These are phyloP conservation scores for Aspergillus avenaceus DNA, from an alignment of 495 filamentous ascomycete genomes.

Conservation along the genomic window DNA sequence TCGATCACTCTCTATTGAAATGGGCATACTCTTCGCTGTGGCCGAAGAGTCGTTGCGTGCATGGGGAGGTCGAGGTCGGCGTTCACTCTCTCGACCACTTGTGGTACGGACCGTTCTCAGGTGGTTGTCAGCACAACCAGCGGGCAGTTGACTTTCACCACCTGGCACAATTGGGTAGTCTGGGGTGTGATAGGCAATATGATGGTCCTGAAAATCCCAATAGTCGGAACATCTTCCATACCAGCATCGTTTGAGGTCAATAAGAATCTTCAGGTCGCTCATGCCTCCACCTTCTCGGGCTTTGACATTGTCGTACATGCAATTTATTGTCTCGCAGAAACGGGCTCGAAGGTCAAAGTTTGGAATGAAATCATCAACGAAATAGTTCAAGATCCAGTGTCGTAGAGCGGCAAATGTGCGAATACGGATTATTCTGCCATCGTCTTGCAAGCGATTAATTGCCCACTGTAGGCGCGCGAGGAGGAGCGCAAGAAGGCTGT, in stretches of 20 bases:
- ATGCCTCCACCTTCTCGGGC: constrained; percentile 49
- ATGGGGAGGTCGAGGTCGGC: constrained; percentile 23
- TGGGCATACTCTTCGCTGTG: constrained; percentile 41
- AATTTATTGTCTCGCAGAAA: constrained; percentile 81
- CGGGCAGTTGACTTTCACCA: constrained; percentile 38
- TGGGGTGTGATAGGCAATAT: constrained; percentile 46
- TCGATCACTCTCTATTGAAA: constrained; percentile 49
- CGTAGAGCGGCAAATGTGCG: constrained; percentile 93
- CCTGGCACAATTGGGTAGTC: constrained; percentile 75
- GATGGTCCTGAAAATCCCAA: constrained; percentile 72
- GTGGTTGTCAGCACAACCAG: constrained; percentile 11
- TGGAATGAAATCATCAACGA: constrained; percentile 90
- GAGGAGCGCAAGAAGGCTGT: constrained; percentile 75
- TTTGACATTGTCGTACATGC: constrained; percentile 60
- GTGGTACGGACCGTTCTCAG: constrained; percentile 9
- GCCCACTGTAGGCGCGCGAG: constrained; percentile 87
- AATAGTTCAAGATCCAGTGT: constrained; percentile 99
- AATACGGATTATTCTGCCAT: constrained; percentile 86
- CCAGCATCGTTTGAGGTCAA: constrained; percentile 97
- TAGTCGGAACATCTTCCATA: constrained; percentile 82
- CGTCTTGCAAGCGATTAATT: constrained; percentile 71
- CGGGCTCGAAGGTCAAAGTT: constrained; percentile 70
- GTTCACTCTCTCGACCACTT: constrained; percentile 15
- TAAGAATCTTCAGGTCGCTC: constrained; percentile 85
- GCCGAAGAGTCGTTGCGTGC: constrained; percentile 42